These are phyloP conservation scores for Neurospora sp. DNA, from an alignment of 495 filamentous ascomycete species.

Conservation along the genomic window DNA sequence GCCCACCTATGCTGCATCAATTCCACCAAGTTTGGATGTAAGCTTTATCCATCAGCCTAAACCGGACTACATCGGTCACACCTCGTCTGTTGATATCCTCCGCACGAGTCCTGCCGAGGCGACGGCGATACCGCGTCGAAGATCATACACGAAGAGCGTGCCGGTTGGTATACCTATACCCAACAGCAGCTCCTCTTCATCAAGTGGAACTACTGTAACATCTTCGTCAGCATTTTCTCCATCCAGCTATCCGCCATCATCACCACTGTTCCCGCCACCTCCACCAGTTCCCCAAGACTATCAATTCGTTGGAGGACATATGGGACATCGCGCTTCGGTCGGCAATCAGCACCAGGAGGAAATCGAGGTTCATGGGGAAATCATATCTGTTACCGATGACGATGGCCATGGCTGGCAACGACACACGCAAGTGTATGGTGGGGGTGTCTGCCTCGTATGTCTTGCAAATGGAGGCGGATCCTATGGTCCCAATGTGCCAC, in stretches of 20 bases:
- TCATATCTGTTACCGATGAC: conserved; percentile 34
- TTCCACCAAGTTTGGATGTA: conserved; percentile 24
- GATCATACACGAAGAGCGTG: conserved; percentile 33
- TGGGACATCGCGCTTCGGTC: conserved; percentile 12
- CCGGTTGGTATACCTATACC: conserved; percentile 24
- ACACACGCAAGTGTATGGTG: conserved; percentile 41
- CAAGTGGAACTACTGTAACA: conserved; percentile 12
- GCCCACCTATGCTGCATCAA: conserved; percentile 27
- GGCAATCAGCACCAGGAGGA: conserved; percentile 9
- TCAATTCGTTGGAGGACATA: conserved; percentile 19
- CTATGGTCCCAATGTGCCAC: conserved; percentile 39
- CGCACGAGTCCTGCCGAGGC: conserved; percentile 18
- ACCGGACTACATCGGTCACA: conserved; percentile 26
- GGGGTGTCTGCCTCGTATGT: conserved; percentile 39
- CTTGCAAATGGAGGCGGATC: conserved; percentile 31
- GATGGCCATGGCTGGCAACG: conserved; percentile 37
- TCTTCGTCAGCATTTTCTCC: conserved; percentile 22
- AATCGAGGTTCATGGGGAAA: conserved; percentile 33
- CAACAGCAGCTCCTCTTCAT: conserved; percentile 4
- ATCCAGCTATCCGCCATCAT: conserved; percentile 35
- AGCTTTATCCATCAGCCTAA: conserved; percentile 32
- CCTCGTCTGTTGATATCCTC: conserved; percentile 18
- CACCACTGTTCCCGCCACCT: conserved; percentile 29
- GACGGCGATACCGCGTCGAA: conserved; percentile 23
- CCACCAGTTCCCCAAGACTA: conserved; percentile 21